Conservation (phyloP, 2,329 filamentous ascomycete genomes). For the Fusarium sp. region DNA sequence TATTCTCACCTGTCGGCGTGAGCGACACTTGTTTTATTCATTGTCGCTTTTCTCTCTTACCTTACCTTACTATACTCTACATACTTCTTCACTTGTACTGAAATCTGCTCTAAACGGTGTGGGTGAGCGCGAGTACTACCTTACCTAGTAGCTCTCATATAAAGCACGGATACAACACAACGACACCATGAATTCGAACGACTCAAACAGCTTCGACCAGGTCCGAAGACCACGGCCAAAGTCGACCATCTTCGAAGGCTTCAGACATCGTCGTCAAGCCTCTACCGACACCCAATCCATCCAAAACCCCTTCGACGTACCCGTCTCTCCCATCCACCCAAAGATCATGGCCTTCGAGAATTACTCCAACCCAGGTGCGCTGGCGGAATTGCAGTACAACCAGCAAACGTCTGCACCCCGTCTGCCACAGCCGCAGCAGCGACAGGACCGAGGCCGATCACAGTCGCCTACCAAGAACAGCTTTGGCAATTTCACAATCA, state of each 20-base stretch:
- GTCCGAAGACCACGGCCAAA: conserved; percentile 57
- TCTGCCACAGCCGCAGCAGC: conserved; percentile 53
- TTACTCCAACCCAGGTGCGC: conserved; percentile 58
- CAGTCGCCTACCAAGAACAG: conserved; percentile 60
- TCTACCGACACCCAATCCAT: conserved; percentile 56
- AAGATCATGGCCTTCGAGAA: conserved; percentile 49
- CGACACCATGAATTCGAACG: conserved; percentile 25
- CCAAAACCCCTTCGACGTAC: conserved; percentile 43
- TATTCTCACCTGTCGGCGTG: conserved; percentile 26
- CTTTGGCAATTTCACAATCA: conserved; percentile 56
- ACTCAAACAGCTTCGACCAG: conserved; percentile 34
- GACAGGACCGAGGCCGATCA: conserved; percentile 52
- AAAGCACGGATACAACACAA: conserved; percentile 5
- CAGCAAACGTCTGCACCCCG: conserved; percentile 57
- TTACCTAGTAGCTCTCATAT: conserved; percentile 22
- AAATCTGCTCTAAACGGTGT: conserved; percentile 6
- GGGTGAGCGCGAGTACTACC: conserved; percentile 6
- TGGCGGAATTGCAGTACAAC: conserved; percentile 69
- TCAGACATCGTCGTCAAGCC: conserved; percentile 63
- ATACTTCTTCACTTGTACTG: conserved; percentile 15
- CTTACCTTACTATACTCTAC: neutral
- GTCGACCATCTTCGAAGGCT: conserved; percentile 62
- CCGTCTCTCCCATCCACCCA: conserved; percentile 44
- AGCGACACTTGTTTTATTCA: conserved; percentile 25
- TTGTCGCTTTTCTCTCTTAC: conserved; percentile 13